phyloP scores from a whole-genome alignment of 2,329 filamentous ascomycete genomes.

The Mollisiaceae sp. region DNA sequence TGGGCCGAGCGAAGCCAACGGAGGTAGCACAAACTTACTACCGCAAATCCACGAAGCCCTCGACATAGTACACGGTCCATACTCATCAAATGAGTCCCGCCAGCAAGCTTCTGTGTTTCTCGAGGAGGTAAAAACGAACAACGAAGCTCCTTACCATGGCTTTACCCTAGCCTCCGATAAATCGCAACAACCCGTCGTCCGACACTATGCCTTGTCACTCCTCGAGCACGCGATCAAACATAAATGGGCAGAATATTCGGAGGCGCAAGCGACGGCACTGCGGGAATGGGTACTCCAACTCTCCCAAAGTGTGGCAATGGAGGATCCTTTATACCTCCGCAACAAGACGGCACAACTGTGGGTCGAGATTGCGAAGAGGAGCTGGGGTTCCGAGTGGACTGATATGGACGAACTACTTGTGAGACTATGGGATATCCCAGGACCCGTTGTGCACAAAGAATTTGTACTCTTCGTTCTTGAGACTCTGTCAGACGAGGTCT shows the following conservation, averaged over 20 bases:
- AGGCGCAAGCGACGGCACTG: constrained; percentile 70
- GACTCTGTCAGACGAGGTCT: constrained; percentile 91
- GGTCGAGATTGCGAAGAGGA: constrained; percentile 92
- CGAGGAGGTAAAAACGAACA: constrained; percentile 80
- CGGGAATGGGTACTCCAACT: constrained; percentile 80
- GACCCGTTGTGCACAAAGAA: constrained; percentile 72
- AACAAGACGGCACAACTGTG: constrained; percentile 96
- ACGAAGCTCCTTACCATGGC: constrained; percentile 83
- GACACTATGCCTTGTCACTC: constrained; percentile 92
- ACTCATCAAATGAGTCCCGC: constrained; percentile 80
- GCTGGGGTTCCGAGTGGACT: constrained; percentile 92
- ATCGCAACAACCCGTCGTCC: constrained; percentile 78
- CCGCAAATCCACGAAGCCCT: constrained; percentile 82
- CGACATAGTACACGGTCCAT: constrained; percentile 82
- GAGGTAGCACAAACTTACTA: constrained; percentile 54
- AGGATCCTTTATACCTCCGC: constrained; percentile 81
- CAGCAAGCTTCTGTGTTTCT: constrained; percentile 84
- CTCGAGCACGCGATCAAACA: constrained; percentile 90
- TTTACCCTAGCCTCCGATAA: constrained; percentile 80
- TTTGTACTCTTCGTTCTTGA: constrained; percentile 89
- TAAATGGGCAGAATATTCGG: constrained; percentile 75
- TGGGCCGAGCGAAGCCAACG: constrained; percentile 40
- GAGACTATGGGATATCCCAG: constrained; percentile 76
- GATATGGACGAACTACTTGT: constrained; percentile 89
- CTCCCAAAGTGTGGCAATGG: constrained; percentile 69